phyloP scores from a whole-genome alignment of 345 rosid species.

The Brassica nigra region DNA sequence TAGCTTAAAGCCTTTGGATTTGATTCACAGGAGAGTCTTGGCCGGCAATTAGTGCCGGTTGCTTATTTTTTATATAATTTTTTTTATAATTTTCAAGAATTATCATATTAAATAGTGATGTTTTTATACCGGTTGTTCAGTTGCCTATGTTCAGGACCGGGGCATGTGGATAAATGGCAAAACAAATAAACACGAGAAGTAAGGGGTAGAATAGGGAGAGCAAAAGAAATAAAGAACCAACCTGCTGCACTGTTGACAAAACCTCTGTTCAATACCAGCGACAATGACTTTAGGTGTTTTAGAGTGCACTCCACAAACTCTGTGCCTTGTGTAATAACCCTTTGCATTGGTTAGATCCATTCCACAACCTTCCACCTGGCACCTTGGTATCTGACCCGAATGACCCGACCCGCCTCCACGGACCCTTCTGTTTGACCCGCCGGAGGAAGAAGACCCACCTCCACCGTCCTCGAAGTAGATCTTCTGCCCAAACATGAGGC shows the following conservation, averaged over 20 bases:
- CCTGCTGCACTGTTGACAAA: conserved; percentile 99
- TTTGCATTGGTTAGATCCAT: conserved; percentile 94
- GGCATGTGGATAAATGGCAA: conserved; percentile 12
- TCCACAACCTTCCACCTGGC: conserved; percentile 93
- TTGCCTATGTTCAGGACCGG: background rate
- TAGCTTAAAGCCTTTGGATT: conserved; percentile 30
- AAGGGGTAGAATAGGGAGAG: conserved; percentile 19
- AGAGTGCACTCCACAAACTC: conserved; percentile 85
- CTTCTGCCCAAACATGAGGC: conserved; percentile 73
- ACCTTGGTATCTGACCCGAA: conserved; percentile 70
- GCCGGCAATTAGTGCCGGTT: conserved; percentile 4
- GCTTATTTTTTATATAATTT: no score
- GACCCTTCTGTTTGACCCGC: conserved; percentile 42
- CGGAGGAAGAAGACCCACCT: conserved; percentile 40
- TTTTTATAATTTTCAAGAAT: background rate
- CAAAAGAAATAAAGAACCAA: conserved; percentile 6
- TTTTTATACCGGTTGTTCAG: no score
- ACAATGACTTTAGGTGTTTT: conserved; percentile 80
- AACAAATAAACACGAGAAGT: conserved; percentile 14
- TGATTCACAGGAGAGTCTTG: conserved; percentile 22
- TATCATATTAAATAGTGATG: background rate
- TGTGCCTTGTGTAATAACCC: conserved; percentile 90
- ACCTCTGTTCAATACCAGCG: conserved; percentile 83
- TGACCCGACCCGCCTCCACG: conserved; percentile 49
- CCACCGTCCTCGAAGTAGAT: conserved; percentile 77